Evolutionary conservation across 305 asterid species (phyloP).

Genomic region (Caryopteris hybrid): DNA sequence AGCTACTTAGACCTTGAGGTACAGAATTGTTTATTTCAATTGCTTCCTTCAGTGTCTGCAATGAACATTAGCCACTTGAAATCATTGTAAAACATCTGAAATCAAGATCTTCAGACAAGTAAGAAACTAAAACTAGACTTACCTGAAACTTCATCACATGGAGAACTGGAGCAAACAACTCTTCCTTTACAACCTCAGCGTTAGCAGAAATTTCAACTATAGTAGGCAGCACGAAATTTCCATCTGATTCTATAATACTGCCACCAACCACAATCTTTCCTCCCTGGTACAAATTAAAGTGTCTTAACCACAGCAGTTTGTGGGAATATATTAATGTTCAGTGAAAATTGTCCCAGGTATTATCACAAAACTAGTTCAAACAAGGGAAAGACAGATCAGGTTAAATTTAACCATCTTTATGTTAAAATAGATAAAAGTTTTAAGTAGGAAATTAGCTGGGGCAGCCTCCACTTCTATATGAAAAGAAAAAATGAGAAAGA

Average conservation of each 20-base stretch:
- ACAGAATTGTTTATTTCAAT: conserved; percentile 90
- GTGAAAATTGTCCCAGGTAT: neutral
- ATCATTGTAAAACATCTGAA: neutral
- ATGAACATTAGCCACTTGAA: conserved; percentile 13
- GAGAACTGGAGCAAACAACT: conserved; percentile 91
- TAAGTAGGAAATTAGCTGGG: neutral
- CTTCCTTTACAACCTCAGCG: conserved; percentile 84
- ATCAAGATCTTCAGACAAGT: neutral
- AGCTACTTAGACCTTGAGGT: conserved; percentile 99
- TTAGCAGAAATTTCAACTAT: conserved; percentile 71
- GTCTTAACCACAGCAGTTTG: conserved; percentile 1
- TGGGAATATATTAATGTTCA: neutral
- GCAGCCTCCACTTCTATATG: neutral
- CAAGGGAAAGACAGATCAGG: too few relatives aligned
- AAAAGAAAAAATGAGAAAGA: neutral
- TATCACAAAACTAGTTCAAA: neutral
- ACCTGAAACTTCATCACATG: conserved; percentile 93
- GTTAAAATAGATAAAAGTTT: too few relatives aligned
- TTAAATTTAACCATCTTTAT: too few relatives aligned
- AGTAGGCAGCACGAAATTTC: conserved; percentile 91
- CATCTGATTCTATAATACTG: conserved; percentile 59
- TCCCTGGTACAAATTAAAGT: conserved; percentile 47
- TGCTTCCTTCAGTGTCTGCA: conserved; percentile 85
- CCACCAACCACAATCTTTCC: conserved; percentile 85
- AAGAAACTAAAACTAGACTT: neutral